Evolutionary conservation across 148 eudicot species (phyloP).

Genomic region (Amaranthus hypochondriacus): DNA sequence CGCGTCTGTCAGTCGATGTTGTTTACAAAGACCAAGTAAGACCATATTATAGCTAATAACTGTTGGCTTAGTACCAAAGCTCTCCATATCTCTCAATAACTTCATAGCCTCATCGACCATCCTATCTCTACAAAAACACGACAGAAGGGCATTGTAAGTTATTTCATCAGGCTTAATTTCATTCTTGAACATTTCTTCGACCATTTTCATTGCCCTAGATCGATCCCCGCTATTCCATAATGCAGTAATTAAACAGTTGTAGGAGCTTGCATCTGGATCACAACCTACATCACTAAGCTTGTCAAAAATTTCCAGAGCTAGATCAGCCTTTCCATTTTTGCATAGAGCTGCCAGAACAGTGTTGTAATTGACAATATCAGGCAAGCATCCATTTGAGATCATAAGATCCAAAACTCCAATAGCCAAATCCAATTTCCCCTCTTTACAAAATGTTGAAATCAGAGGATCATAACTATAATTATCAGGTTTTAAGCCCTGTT

Average conservation of each 20-base stretch:
- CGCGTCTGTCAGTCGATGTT: conserved; percentile 51
- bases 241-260: conserved; percentile 54
- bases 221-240: conserved; percentile 56
- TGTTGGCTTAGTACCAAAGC: conserved; percentile 31
- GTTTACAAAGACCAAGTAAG: conserved; percentile 63
- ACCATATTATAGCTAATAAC: conserved; percentile 60
- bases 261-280: conserved; percentile 61
- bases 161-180: conserved; percentile 65
- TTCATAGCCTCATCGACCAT: conserved; percentile 57
- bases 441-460: conserved; percentile 54
- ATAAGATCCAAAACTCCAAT: conserved; percentile 50
- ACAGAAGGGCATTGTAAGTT: conserved; percentile 61
- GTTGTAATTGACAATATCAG: conserved; percentile 66
- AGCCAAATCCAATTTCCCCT: conserved; percentile 53
- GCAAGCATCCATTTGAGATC: conserved; percentile 57
- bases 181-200: conserved; percentile 48
- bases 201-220: conserved; percentile 36
- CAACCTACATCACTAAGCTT: conserved; percentile 56
- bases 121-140: conserved; percentile 64
- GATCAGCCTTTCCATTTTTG: conserved; percentile 51
- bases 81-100: conserved; percentile 48
- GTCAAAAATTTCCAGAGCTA: conserved; percentile 50
- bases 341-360: conserved; percentile 55
- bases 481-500: conserved; percentile 51
- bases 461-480: conserved; percentile 60